Evolutionary conservation across 257 asterid species (phyloP).

Genomic region (Gynochthodes officinalis): DNA sequence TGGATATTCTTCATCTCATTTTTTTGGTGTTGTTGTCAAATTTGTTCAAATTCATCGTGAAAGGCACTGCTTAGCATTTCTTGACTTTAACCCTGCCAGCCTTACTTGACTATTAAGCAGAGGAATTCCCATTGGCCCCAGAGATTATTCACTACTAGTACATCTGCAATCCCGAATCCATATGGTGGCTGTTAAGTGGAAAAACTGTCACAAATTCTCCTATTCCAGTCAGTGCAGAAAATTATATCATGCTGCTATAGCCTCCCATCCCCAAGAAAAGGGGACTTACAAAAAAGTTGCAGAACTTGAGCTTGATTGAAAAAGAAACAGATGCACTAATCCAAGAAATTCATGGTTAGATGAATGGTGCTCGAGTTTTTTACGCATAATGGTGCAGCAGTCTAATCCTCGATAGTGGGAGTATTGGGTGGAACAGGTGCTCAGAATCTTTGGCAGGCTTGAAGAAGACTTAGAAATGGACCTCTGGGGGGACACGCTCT

Average conservation of each 20-base stretch:
- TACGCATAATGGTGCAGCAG: background rate
- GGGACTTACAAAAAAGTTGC: background rate
- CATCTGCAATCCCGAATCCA: no score
- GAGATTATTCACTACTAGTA: no score
- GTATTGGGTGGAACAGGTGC: background rate
- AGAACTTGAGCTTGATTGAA: background rate
- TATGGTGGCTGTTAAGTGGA: background rate
- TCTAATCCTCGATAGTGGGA: background rate
- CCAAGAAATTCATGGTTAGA: background rate
- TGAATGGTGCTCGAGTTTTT: background rate
- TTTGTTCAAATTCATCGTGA: background rate
- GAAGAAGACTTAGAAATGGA: background rate
- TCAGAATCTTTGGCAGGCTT: background rate
- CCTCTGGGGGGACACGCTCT: background rate
- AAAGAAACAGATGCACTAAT: constrained; percentile 4
- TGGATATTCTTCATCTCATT: no score
- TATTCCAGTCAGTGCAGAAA: no score
- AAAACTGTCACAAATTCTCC: no score
- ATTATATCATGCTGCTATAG: background rate
- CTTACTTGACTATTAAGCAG: background rate
- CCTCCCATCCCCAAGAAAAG: background rate
- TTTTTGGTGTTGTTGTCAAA: no score
- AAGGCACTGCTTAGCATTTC: background rate
- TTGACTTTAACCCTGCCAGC: background rate
- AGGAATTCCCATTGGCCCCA: background rate